Evolutionary conservation across 805 yeast genomes (phyloP).

Genomic region (Pichia ethanolica): DNA sequence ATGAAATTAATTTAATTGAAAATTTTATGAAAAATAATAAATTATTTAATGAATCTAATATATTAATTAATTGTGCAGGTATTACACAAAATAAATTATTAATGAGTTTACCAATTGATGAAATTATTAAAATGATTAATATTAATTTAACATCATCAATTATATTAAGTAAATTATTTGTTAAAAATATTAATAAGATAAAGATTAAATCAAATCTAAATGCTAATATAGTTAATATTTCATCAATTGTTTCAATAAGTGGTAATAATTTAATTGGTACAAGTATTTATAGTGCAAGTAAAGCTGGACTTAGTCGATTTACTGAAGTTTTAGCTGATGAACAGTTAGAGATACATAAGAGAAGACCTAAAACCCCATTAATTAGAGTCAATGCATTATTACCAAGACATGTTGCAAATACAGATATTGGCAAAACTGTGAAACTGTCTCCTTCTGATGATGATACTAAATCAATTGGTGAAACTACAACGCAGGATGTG

Average conservation of each 20-base stretch:
- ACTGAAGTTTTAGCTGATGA: slow-evolving; percentile 55
- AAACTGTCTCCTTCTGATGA: not conserved
- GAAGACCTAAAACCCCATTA: slow-evolving; percentile 29
- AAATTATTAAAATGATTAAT: slow-evolving; percentile 39
- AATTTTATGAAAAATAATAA: slow-evolving; percentile 11
- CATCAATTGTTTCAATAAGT: slow-evolving; percentile 53
- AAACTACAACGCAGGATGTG: slow-evolving; percentile 6
- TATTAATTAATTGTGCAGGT: slow-evolving; percentile 63
- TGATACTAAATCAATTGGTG: not conserved
- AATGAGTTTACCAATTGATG: slow-evolving; percentile 31
- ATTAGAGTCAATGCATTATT: slow-evolving; percentile 58
- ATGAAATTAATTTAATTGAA: slow-evolving; percentile 11
- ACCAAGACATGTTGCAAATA: slow-evolving; percentile 61
- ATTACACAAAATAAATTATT: slow-evolving; percentile 50
- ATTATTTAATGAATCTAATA: slow-evolving; percentile 31
- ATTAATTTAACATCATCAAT: slow-evolving; percentile 60
- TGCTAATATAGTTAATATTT: slow-evolving; percentile 29
- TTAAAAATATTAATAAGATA: slow-evolving; percentile 18
- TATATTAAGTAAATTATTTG: slow-evolving; percentile 44
- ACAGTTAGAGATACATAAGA: slow-evolving; percentile 21
- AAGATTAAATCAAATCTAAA: slow-evolving; percentile 19
- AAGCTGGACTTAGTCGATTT: slow-evolving; percentile 62
- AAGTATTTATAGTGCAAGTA: slow-evolving; percentile 59
- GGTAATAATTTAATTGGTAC: slow-evolving; percentile 37
- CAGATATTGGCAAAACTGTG: slow-evolving; percentile 52